Conservation (phyloP, 768 basidiomycete genomes). For the Tylopilus rubrobrunneus region DNA sequence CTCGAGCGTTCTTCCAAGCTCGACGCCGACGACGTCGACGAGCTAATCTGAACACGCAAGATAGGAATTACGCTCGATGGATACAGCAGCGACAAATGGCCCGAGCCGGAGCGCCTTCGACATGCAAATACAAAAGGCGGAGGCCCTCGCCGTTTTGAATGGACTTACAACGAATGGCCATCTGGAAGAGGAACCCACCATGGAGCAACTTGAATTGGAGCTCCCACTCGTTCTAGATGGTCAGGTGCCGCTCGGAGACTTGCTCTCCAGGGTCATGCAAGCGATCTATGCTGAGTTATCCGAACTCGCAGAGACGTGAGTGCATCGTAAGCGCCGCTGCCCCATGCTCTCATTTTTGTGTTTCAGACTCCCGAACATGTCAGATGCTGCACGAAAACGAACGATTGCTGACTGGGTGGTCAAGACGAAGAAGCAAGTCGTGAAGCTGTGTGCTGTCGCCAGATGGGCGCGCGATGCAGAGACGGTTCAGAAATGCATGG, state of each 20-base stretch:
- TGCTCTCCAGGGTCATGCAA: slow-evolving; percentile 74
- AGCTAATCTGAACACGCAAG: background rate
- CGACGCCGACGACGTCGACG: slow-evolving; percentile 4
- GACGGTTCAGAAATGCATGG: slow-evolving; percentile 87
- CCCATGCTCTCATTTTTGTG: background rate
- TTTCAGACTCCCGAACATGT: slow-evolving; percentile 73
- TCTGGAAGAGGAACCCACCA: slow-evolving; percentile 34
- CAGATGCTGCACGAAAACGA: slow-evolving; percentile 74
- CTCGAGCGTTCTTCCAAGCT: background rate
- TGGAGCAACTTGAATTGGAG: slow-evolving; percentile 67
- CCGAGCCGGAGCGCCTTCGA: slow-evolving; percentile 14
- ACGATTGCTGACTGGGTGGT: slow-evolving; percentile 86
- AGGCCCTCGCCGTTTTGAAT: slow-evolving; percentile 27
- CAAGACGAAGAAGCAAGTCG: slow-evolving; percentile 85
- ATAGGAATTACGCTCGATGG: slow-evolving; percentile 9
- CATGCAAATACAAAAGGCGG: slow-evolving; percentile 29
- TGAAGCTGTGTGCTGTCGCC: slow-evolving; percentile 81
- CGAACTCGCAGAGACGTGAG: slow-evolving; percentile 85
- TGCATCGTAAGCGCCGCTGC: background rate
- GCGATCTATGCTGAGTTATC: slow-evolving; percentile 79
- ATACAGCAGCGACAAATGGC: slow-evolving; percentile 12
- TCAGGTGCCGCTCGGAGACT: slow-evolving; percentile 67
- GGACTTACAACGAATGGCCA: slow-evolving; percentile 33
- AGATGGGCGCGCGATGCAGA: slow-evolving; percentile 87
- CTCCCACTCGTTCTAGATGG: slow-evolving; percentile 71